Conservation (phyloP, 345 rosid species). For the Hibiscus mutabilis region DNA sequence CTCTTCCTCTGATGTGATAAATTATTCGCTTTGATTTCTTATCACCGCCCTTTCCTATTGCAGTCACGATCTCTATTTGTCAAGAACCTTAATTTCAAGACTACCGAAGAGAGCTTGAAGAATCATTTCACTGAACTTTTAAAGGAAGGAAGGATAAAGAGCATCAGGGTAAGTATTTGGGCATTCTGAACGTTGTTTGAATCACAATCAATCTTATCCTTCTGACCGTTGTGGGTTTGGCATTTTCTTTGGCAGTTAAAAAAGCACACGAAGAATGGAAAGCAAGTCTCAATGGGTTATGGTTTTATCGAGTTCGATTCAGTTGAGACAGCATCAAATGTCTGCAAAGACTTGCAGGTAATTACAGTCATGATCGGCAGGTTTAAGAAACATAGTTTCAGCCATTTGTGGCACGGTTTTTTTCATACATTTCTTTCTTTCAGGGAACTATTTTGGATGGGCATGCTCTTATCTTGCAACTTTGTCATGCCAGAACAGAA, state of each 20-base stretch:
- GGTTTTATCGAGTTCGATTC: conserved; percentile 91
- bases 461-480: conserved; percentile 81
- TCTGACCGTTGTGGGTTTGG: conserved; percentile 11
- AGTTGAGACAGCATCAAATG: conserved; percentile 61
- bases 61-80: conserved; percentile 85
- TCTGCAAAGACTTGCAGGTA: conserved; percentile 74
- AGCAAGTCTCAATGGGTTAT: conserved; percentile 77
- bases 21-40: neutral
- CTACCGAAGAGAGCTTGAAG: conserved; percentile 68
- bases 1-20: neutral
- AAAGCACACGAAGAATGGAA: conserved; percentile 75
- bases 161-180: conserved; percentile 59
- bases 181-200: neutral
- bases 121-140: conserved; percentile 59
- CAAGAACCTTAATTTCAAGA: conserved; percentile 90
- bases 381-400: neutral
- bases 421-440: neutral
- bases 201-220: conserved; percentile 11
- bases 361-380: conserved; percentile 1
- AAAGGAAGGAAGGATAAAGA: conserved; percentile 63
- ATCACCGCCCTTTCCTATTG: conserved; percentile 21
- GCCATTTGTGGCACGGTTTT: neutral
- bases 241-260: conserved; percentile 47
- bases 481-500: conserved; percentile 72
- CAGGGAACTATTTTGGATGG: conserved; percentile 91